Evolutionary conservation across 148 eudicot species (phyloP).

Genomic region (Amaranthus palmeri): DNA sequence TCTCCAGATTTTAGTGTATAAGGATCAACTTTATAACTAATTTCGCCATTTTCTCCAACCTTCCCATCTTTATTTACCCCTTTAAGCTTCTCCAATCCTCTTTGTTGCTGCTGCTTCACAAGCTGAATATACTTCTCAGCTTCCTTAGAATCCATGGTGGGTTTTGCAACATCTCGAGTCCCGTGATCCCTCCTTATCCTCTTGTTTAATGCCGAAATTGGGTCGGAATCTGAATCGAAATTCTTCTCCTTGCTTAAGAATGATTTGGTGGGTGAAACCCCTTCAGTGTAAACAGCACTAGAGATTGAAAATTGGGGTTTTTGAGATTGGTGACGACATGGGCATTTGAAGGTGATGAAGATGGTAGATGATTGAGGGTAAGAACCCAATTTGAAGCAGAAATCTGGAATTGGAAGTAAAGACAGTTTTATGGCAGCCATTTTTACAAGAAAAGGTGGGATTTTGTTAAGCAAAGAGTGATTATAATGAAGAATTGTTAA

Average conservation of each 20-base stretch:
- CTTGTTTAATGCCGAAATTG: conserved; percentile 36
- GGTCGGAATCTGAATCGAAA: conserved; percentile 36
- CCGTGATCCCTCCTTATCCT: conserved; percentile 34
- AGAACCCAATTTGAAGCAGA: conserved; percentile 7
- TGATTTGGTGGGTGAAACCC: conserved; percentile 23
- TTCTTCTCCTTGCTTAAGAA: conserved; percentile 10
- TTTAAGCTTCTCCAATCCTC: conserved; percentile 71
- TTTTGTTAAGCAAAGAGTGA: not conserved
- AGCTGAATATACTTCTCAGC: conserved; percentile 71
- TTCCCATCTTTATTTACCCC: conserved; percentile 28
- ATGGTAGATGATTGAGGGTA: conserved; percentile 8
- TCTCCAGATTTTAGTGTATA: conserved; percentile 65
- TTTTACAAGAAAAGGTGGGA: not conserved
- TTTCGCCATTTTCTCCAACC: conserved; percentile 17
- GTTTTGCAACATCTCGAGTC: conserved; percentile 27
- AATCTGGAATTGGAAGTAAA: conserved; percentile 16
- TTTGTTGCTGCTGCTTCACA: conserved; percentile 83
- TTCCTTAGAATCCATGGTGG: conserved; percentile 54
- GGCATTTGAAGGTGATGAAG: conserved; percentile 14
- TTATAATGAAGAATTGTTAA: not conserved
- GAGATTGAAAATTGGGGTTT: conserved; percentile 16
- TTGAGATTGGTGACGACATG: not conserved
- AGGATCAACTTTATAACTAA: conserved; percentile 81
- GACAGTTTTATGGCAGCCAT: conserved; percentile 22
- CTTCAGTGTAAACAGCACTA: conserved; percentile 32